Base-by-base conservation (phyloP, 441 rosid genomes). In the Jatropha podagrica region DNA sequence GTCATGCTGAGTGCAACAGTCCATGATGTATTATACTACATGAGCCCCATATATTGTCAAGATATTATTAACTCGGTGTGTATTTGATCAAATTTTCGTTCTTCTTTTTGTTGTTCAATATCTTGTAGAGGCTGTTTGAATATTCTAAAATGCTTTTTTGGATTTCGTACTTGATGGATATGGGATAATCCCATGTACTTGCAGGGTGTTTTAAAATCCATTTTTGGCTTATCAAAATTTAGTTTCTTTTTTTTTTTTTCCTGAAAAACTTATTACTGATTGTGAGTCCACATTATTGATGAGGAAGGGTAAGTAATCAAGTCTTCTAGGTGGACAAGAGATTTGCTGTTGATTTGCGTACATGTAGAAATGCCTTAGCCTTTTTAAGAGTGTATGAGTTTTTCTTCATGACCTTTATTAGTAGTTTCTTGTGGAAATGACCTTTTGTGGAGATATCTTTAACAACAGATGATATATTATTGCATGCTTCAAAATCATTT, bases 1-100 rank as follows among this genome's bases (percentile, higher is more conserved):
- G 88, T 88, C 76, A 91, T 80, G 88, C 86, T 96, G 82, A 88
- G 98, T 78, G 98, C 98, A 71, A 96, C 99, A 71, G 98, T 86
- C 77, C 99, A 96, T 78, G 99, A 96, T 85, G 99, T 96, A 69
- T 82, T 96, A 69, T 94, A 96, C 83, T 94, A 96, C 85, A 91
- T 96, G 99, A 96, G 98, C 84, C 98, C 99, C 77, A 89, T 96
- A 76, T 94, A 96, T 69, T 92, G 98, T 78, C 99, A 96, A 84
- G 95, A 92, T 81, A 94, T 94, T 67, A 89, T 92, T 71, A 84
- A 94, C 80, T 92, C 99, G 91, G 99, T 96, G 75, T 63, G 69
- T 65, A 71, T 65, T 69, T 63, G 18, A 61, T 72, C 7, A 46
- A 23, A 44, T 72, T 79, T 59, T 15, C 67, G n/a, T 20, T 59